Evolutionary conservation across 2,329 filamentous ascomycete species (phyloP).

Genomic region (Cordyceps tenuipes): DNA sequence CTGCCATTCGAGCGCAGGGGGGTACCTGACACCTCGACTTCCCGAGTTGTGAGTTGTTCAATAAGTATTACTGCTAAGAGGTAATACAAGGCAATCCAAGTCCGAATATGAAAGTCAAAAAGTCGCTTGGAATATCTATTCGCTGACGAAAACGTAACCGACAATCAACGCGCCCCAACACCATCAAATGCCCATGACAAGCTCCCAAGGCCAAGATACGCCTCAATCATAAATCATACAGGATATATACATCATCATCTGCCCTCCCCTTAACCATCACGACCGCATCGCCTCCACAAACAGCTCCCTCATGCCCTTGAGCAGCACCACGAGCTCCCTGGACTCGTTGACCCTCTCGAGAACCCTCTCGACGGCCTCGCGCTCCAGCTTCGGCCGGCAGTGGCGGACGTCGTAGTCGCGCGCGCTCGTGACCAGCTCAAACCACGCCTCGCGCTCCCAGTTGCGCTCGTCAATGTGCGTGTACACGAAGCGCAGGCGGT

Average conservation of each 20-base stretch:
- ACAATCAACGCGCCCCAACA: too few species aligned
- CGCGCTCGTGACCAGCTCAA: conserved; percentile 75
- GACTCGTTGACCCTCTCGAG: conserved; percentile 75
- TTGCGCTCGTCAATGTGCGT: conserved; percentile 78
- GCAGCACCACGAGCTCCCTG: conserved; percentile 59
- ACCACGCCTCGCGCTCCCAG: conserved; percentile 86
- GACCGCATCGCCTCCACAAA: conserved; percentile 61
- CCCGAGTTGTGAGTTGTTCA: too few species aligned
- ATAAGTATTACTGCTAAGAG: too few species aligned
- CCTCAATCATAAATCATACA: background rate
- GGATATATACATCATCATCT: background rate
- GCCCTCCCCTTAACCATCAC: conserved; percentile 17
- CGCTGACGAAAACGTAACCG: background rate
- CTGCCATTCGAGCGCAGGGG: too few species aligned
- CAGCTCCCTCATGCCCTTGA: conserved; percentile 76
- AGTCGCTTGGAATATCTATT: background rate
- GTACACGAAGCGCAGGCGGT: conserved; percentile 84
- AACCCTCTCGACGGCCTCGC: conserved; percentile 67
- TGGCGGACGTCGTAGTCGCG: conserved; percentile 80
- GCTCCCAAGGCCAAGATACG: background rate
- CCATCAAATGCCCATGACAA: background rate
- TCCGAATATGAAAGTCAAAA: background rate
- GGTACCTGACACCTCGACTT: too few species aligned
- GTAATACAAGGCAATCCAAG: background rate
- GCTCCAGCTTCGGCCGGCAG: conserved; percentile 73